Evolutionary conservation across 2,329 filamentous ascomycete species (phyloP), one percentile per base, ranked within the genome.

Genomic region (Colletotrichum abscissum): DNA sequence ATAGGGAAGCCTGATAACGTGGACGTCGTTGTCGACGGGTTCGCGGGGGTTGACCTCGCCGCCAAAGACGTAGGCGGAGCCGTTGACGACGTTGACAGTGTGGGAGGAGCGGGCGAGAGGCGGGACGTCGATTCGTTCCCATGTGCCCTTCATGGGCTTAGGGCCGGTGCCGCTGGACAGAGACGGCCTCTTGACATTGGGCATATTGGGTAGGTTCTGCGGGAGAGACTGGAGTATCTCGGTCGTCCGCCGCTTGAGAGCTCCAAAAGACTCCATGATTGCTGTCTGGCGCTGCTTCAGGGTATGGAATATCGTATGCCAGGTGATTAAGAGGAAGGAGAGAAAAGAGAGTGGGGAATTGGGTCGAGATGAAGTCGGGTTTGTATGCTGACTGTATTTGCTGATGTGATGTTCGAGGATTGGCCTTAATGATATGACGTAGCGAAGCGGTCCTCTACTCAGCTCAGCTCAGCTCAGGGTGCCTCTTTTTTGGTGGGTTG

Each of bases 31-130:
- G 82, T 95, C 93, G 69, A 92, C 88, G 7, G 92, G 92, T 78
- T 93, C 84, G 60, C 91, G 87, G 3, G 92, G 88, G 58, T 86
- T 83, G 70, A 92, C 82, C 81, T 97, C 94, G 76, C 94, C 95
- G 73, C 95, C 94, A 79, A 95, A 97, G 77, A 97, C 86, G 81
- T 91, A 92, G 55, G 88, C 88, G 52, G 84, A 84, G 30, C 87
- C 84, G 42, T 84, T 84, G 59, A 92, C 80, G 58, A 92, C 87
- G 56, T 93, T 88, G 76, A 95, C 80, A 3, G 90, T 88, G 79
- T 97, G 94, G 0, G 94, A 95, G 1, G 94, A 96, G 67, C 94
- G 91, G 52, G 90, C 90, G 8, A 95, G 86, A 1, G 85, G 76
- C 3, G 88, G 86, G 42, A 89, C 79, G 54, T 86, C 79, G 77